These are phyloP conservation scores for Brasenia schreberi DNA, from an alignment of 164 flowering plant genomes.

Conservation along the genomic window DNA sequence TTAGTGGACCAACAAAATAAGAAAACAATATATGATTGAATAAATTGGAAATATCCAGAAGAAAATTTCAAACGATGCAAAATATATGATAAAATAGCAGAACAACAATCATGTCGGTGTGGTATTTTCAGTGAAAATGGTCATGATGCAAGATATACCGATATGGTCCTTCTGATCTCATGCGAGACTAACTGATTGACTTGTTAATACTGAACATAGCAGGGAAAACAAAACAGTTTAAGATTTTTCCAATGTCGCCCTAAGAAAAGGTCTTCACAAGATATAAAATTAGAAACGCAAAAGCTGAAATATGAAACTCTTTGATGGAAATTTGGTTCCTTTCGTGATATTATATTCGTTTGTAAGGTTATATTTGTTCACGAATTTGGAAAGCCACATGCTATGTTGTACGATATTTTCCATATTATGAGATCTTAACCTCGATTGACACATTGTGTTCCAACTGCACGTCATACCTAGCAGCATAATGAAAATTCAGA, in stretches of 20 bases:
- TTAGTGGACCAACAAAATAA: neutral
- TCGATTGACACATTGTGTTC: no score
- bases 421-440: neutral
- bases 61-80: neutral
- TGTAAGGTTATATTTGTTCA: neutral
- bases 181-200: neutral
- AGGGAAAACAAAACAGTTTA: neutral
- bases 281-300: neutral
- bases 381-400: neutral
- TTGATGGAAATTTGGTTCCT: neutral
- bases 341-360: neutral
- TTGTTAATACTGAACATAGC: neutral
- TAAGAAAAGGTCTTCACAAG: neutral
- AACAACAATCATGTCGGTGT: no score
- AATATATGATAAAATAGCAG: neutral
- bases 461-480: constrained; percentile 34
- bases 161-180: no score
- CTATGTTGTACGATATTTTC: neutral
- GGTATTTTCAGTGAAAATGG: no score
- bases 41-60: neutral
- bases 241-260: neutral
- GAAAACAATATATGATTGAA: neutral
- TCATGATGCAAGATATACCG: no score
- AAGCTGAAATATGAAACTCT: neutral
- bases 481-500: constrained; percentile 74